Conservation (phyloP, 164 flowering plant genomes). For the Annona squamosa region DNA sequence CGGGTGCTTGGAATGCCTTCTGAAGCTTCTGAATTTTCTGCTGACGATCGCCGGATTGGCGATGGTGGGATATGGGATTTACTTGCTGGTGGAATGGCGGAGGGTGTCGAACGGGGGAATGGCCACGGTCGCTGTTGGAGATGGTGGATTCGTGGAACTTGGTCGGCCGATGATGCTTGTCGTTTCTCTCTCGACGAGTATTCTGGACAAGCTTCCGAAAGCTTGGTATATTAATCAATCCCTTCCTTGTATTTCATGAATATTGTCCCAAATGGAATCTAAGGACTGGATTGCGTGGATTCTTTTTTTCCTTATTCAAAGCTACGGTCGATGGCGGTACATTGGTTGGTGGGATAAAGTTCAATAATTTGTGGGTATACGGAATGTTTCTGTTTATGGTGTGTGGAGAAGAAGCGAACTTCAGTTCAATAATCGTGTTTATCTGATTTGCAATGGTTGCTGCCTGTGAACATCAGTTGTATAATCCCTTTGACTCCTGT, state of each 20-base stretch:
- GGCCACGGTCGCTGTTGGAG: conserved; percentile 6
- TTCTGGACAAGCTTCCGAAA: conserved; percentile 66
- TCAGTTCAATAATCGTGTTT: too few relatives aligned
- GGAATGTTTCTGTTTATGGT: too few relatives aligned
- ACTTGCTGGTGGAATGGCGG: conserved; percentile 65
- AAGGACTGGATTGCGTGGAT: too few relatives aligned
- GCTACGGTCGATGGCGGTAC: too few relatives aligned
- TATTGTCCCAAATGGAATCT: too few relatives aligned
- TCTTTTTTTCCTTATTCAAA: too few relatives aligned
- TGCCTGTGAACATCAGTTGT: too few relatives aligned
- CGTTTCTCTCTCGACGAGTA: conserved; percentile 44
- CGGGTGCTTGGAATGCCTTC: conserved; percentile 70
- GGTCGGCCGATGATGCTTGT: conserved; percentile 80
- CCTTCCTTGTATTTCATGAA: neutral
- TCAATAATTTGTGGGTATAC: too few relatives aligned
- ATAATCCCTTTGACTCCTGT: neutral
- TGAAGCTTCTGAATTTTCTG: conserved; percentile 82
- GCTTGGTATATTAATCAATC: conserved; percentile 59
- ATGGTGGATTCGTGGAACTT: conserved; percentile 31
- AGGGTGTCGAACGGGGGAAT: conserved; percentile 2
- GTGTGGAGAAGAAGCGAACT: too few relatives aligned
- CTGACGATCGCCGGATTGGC: conserved; percentile 71
- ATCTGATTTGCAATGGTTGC: too few relatives aligned
- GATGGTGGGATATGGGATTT: conserved; percentile 91
- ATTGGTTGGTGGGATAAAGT: too few relatives aligned